phyloP scores from a whole-genome alignment of 768 basidiomycete species.

The Boletales sp. region DNA sequence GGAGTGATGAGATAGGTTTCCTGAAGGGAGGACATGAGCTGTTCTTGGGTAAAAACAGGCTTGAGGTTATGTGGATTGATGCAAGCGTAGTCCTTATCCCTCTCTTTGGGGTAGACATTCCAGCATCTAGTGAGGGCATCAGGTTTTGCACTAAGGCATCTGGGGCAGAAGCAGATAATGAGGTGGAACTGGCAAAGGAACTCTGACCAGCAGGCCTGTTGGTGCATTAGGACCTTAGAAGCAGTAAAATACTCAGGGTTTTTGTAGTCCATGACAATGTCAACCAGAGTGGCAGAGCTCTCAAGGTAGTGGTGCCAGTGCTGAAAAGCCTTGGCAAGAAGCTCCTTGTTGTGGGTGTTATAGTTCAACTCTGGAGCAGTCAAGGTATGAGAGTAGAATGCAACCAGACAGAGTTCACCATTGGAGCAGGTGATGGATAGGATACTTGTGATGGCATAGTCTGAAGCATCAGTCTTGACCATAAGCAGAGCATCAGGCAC shows the following conservation, averaged over 20 bases:
- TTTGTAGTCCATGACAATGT: neutral
- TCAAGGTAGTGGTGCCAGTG: neutral
- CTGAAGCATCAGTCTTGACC: too few species aligned
- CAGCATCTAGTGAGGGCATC: constrained; percentile 1
- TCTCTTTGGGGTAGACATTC: constrained; percentile 3
- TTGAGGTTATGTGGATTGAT: too few species aligned
- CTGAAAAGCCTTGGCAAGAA: neutral
- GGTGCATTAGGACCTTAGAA: too few species aligned
- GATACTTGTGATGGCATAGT: neutral
- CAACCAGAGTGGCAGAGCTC: neutral
- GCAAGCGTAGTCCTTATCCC: too few species aligned
- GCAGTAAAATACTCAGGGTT: neutral
- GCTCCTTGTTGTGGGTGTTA: too few species aligned
- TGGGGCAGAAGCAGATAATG: neutral
- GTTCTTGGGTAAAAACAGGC: too few species aligned
- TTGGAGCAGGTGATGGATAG: neutral
- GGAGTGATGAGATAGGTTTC: neutral
- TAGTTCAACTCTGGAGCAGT: too few species aligned
- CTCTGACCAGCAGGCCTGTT: neutral
- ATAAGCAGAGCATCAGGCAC: neutral
- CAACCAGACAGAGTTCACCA: neutral
- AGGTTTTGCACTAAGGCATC: neutral
- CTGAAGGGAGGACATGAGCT: too few species aligned
- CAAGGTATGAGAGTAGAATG: neutral
- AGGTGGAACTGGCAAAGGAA: neutral